These are phyloP conservation scores for Didymosphaeria variabile DNA, from an alignment of 2,329 filamentous ascomycete genomes.

Conservation along the genomic window DNA sequence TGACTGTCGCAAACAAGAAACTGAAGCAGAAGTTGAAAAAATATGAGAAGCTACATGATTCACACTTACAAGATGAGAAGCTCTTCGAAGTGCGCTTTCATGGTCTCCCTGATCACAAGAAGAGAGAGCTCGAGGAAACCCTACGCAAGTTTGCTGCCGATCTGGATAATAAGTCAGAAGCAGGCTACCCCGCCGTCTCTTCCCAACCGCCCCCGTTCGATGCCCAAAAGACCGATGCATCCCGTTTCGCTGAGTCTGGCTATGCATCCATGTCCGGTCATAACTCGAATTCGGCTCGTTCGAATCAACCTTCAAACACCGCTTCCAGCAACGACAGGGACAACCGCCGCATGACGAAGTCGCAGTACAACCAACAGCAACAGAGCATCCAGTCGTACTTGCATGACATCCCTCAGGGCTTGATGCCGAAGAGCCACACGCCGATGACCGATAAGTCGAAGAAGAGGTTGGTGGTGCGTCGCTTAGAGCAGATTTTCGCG, in stretches of 20 bases:
- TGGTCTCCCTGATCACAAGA: slow-evolving; percentile 75
- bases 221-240: slow-evolving; percentile 64
- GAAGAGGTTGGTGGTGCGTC: slow-evolving; percentile 78
- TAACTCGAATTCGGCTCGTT: slow-evolving; percentile 51
- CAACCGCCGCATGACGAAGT: slow-evolving; percentile 38
- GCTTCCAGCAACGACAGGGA: slow-evolving; percentile 37
- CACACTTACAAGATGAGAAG: slow-evolving; percentile 76
- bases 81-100: slow-evolving; percentile 86
- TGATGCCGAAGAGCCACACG: slow-evolving; percentile 67
- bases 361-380: slow-evolving; percentile 45
- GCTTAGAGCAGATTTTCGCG: slow-evolving; percentile 83
- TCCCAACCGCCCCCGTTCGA: slow-evolving; percentile 59
- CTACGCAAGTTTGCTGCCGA: slow-evolving; percentile 75
- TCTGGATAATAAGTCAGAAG: slow-evolving; percentile 58
- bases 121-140: slow-evolving; percentile 77
- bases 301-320: slow-evolving; percentile 32
- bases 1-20: slow-evolving; percentile 84
- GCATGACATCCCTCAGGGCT: slow-evolving; percentile 74
- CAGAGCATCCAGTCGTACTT: slow-evolving; percentile 74
- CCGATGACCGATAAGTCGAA: slow-evolving; percentile 76
- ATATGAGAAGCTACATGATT: slow-evolving; percentile 72
- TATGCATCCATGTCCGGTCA: slow-evolving; percentile 69
- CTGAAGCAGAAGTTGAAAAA: slow-evolving; percentile 76
- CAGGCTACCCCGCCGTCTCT: slow-evolving; percentile 31
- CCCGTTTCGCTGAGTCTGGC: slow-evolving; percentile 61